These are phyloP conservation scores for Amoebophrya sp. DNA, from an alignment of 169 alveolate genomes.

Conservation along the genomic window DNA sequence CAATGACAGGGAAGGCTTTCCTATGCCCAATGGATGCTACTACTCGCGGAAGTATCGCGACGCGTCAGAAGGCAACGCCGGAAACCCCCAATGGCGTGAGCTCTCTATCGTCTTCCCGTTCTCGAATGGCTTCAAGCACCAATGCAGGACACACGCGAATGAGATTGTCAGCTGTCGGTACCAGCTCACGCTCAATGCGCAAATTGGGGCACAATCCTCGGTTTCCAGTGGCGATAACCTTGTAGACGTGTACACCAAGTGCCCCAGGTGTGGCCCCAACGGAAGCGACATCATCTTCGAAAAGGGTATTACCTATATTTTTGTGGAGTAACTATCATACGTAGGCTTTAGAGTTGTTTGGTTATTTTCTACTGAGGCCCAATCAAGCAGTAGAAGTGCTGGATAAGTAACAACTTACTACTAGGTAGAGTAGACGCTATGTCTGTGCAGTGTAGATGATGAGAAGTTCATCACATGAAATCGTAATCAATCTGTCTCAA, in stretches of 20 bases:
- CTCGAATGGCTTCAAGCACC: conserved; percentile 13
- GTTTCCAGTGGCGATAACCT: background rate
- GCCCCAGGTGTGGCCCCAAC: conserved; percentile 14
- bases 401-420: too few relatives aligned
- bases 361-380: too few relatives aligned
- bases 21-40: conserved; percentile 2
- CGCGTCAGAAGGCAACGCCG: background rate
- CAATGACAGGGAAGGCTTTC: background rate
- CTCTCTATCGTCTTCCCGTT: background rate
- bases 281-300: background rate
- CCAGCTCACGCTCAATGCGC: conserved; percentile 4
- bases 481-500: too few relatives aligned
- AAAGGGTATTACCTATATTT: background rate
- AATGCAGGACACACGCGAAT: background rate
- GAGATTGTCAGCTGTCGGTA: background rate
- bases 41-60: background rate
- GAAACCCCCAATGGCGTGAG: background rate
- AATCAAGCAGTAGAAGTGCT: too few relatives aligned
- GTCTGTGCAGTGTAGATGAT: too few relatives aligned
- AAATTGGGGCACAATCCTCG: background rate
- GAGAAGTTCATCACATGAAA: too few relatives aligned
- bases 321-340: too few relatives aligned
- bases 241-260: conserved; percentile 5
- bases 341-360: too few relatives aligned
- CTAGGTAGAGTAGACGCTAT: too few relatives aligned